Conservation (phyloP, 768 basidiomycete species). For the Termitomyces sp. region DNA sequence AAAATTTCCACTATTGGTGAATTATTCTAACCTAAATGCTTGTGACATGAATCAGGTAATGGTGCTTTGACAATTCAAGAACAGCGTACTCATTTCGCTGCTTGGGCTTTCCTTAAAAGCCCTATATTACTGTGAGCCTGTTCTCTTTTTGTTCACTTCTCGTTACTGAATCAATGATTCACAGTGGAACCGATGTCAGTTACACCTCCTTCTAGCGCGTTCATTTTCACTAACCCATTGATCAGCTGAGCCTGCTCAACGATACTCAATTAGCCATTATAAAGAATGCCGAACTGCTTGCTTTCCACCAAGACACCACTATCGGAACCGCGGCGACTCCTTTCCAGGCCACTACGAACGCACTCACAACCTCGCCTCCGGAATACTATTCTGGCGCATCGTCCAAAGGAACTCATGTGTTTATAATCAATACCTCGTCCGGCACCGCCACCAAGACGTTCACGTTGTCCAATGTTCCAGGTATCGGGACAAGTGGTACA, state of each 20-base stretch:
- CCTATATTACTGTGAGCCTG: constrained; percentile 45
- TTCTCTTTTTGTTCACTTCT: background rate
- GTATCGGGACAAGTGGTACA: constrained; percentile 31
- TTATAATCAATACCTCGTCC: constrained; percentile 47
- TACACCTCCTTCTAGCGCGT: background rate
- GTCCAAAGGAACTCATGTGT: constrained; percentile 48
- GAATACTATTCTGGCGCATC: constrained; percentile 52
- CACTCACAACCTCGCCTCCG: constrained; percentile 40
- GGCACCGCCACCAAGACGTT: constrained; percentile 41
- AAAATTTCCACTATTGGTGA: background rate
- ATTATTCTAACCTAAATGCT: background rate
- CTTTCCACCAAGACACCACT: constrained; percentile 48
- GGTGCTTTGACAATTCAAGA: constrained; percentile 46
- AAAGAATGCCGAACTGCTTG: constrained; percentile 48
- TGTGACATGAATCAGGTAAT: constrained; percentile 30
- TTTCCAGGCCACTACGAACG: constrained; percentile 38
- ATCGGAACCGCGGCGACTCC: constrained; percentile 45
- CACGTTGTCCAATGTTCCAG: constrained; percentile 43
- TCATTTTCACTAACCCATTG: background rate
- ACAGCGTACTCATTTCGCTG: constrained; percentile 55
- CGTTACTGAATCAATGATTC: background rate
- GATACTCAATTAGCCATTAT: constrained; percentile 43
- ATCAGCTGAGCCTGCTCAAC: constrained; percentile 37
- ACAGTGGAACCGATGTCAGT: constrained; percentile 37
- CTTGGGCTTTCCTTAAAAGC: constrained; percentile 55